phyloP scores from a whole-genome alignment of 768 basidiomycete species.

The Asterophora parasitica region DNA sequence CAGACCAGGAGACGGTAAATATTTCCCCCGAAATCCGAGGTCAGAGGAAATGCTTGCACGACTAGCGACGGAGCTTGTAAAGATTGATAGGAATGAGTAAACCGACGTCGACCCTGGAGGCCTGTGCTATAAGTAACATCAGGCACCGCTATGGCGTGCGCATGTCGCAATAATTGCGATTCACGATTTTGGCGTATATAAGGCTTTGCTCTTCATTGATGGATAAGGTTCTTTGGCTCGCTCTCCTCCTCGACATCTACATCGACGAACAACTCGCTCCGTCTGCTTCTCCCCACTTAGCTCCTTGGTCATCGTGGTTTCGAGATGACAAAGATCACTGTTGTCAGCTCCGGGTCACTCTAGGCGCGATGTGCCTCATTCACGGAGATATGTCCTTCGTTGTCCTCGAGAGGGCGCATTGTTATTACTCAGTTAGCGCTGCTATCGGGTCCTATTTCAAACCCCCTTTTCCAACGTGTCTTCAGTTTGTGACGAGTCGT shows the following conservation, averaged over 20 bases:
- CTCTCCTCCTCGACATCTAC: background rate
- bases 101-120: too few species aligned
- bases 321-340: conserved; percentile 9
- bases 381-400: background rate
- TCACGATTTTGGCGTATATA: conserved; percentile 2
- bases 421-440: too few species aligned
- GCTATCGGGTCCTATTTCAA: background rate
- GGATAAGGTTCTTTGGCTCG: background rate
- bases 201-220: background rate
- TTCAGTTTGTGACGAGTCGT: conserved; percentile 1
- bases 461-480: background rate
- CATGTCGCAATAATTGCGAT: conserved; percentile 20
- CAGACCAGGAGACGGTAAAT: conserved; percentile 63
- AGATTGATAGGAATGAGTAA: conserved; percentile 43
- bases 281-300: too few species aligned
- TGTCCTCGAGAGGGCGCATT: background rate
- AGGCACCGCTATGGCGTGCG: conserved; percentile 11
- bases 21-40: conserved; percentile 63
- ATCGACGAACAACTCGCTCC: background rate
- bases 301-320: background rate
- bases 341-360: conserved; percentile 1
- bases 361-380: too few species aligned
- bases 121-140: too few species aligned
- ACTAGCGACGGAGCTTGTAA: conserved; percentile 58
- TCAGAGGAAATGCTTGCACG: conserved; percentile 63